Evolutionary conservation across 169 alveolate species (phyloP), one percentile per base, ranked within the genome.

Genomic region (Plasmodium fragile): DNA sequence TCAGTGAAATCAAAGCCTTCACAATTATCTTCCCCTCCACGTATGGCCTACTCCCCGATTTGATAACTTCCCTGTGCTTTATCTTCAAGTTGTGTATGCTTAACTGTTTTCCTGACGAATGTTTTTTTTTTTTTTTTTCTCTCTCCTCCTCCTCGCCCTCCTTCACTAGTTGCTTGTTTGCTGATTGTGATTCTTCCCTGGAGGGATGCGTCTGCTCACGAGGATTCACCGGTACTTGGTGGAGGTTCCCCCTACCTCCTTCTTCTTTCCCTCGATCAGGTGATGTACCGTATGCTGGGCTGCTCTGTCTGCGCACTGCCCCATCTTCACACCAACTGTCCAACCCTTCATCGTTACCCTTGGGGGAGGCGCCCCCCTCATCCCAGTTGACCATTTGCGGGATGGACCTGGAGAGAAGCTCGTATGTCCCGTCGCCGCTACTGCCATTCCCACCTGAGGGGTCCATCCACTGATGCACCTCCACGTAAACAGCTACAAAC

Each of bases 21-120:
- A 89, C 59, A 28, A 49, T 70, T 39, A 89, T 89, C 72, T 89
- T 89, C 22, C 94, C 94, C 49, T 89, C 94, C 13, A 89, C 43
- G 81, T 13, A 79, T 89, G 72, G 52, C 11, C 36, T 25, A 13
- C 36, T 65, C 36, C 16, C 59, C 34, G 49, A 45, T 78, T 79
- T 25, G 39, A 89, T 79, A 34, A 78, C 18, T 89, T 89, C 94
- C 45, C 71, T 55, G 34, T 89, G 94, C 30, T 79, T 89, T 78
- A 89, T 65, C 71, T 89, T 65, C 45, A 89, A 18, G 36, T 89
- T 89, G 72, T 65, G 52, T 41, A 79, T 52, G 70, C 81, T 77
- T 78, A 79, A 25, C 30, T 22, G 43, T 65, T 72, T 78, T 1
- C 45, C 72, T 8, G 81, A 39, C n/a, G 13, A 25, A 4, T 89